Base-by-base conservation (phyloP, 2,329 filamentous ascomycete species). In the Karstenula rhodostoma region DNA sequence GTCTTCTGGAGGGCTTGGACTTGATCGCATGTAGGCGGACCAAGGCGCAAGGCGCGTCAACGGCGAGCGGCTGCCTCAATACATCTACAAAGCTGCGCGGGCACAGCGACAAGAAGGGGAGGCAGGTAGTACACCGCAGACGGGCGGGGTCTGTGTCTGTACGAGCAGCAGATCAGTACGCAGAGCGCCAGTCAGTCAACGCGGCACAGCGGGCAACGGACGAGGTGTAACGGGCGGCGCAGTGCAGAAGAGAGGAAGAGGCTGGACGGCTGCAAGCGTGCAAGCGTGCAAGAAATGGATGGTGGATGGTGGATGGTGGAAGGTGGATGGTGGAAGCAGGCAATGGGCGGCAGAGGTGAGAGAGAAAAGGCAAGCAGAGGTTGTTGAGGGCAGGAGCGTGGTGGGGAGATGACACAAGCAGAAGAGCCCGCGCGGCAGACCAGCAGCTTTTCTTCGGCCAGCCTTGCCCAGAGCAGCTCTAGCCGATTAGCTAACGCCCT, bases 1-100 rank as follows among this genome's bases (percentile, higher is more conserved):
- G 76, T 85, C 82, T 85, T 67, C 80, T 81, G 77, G 85, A 84
- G 72, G 80, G 79, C 80, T 83, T 76, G 72, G 80, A 79, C 80
- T 83, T 76, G 81, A 80, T 76, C 80, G 84, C 85, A 87, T 87
- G 78, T 83, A 84, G 70, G 75, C 73, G 74, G 77, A 70, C 69
- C 59, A 58, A 64, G 67, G 70, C 67, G 69, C 67, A 59, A 54
- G 46, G 62, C 65, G 64, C 64, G 37, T 52, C 53, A 64, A 63
- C 58, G 54, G 35, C 46, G 47, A 51, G 62, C 67, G 62, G 61
- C 60, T 60, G 61, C 59, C 68, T 70, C 68, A 71, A 67, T 61
- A 60, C 72, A 74, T 72, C 61, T 66, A 69, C 61, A 62, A 58
- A 54, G 61, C 60, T 49, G 60, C 62, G 60, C 49, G 60, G n/a